A percentile compares a stretch with the other conserved stretches of the same genome.
phyloP scores from a whole-genome alignment of 139 green algal genomes.

The Chlamydomonas sp. region DNA sequence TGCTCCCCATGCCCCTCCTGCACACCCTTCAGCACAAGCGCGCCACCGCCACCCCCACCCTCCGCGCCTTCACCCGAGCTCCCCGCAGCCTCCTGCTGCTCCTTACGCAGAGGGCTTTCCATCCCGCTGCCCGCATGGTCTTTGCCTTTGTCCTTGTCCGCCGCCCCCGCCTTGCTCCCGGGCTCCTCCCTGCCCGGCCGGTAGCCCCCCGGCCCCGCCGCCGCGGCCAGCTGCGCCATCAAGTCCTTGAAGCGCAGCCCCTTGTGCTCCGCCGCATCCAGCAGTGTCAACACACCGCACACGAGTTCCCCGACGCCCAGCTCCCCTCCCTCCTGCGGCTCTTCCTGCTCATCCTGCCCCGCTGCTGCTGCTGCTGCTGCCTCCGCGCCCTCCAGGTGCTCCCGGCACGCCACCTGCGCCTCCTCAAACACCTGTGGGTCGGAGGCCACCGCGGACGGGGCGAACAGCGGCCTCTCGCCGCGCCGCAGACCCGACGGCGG shows the following conservation, averaged over 20 bases:
- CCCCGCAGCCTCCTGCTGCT: too few species aligned
- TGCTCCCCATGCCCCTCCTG: too few species aligned
- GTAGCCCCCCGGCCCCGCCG: not conserved
- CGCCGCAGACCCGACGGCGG: not conserved
- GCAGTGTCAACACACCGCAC: not conserved
- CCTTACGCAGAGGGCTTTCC: too few species aligned
- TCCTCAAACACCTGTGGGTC: not conserved
- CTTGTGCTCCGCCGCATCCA: conserved; percentile 1
- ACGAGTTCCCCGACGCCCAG: too few species aligned
- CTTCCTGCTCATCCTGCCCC: not conserved
- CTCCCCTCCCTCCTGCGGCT: not conserved
- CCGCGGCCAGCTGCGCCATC: not conserved
- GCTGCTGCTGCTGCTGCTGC: not conserved
- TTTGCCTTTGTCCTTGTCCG: too few species aligned
- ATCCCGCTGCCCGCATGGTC: too few species aligned
- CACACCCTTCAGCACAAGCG: too few species aligned
- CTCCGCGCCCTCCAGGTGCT: not conserved
- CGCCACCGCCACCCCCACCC: too few species aligned
- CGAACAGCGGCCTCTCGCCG: not conserved
- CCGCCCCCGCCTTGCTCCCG: too few species aligned
- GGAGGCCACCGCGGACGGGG: not conserved
- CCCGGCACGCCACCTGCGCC: conserved; percentile 1
- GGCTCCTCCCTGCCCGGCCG: too few species aligned
- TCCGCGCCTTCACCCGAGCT: too few species aligned
- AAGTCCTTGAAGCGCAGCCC: not conserved